Evolutionary conservation across 2,329 filamentous ascomycete genomes (phyloP).

Genomic region (Alternaria novae-zelandiae): DNA sequence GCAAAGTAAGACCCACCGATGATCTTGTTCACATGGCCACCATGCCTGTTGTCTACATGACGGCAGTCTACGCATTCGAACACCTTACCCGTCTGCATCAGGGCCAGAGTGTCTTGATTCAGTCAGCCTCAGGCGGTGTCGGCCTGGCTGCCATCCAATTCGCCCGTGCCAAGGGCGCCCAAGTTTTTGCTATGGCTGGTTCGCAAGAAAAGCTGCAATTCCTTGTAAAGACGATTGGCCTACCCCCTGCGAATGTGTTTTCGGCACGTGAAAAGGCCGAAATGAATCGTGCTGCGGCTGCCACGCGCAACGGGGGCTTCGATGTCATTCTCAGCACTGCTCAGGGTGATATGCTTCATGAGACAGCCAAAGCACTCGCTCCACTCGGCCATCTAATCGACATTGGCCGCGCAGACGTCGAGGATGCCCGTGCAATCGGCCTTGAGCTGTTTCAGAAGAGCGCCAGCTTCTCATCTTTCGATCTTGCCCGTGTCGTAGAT

Average conservation of each 20-base stretch:
- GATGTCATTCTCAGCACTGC: constrained; percentile 39
- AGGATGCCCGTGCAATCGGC: constrained; percentile 6
- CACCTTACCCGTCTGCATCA: constrained; percentile 1
- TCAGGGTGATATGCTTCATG: not conserved
- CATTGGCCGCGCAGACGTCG: constrained; percentile 24
- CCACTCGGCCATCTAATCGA: constrained; percentile 46
- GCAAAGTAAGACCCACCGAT: constrained; percentile 9
- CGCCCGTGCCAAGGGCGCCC: constrained; percentile 16
- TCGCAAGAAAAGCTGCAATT: constrained; percentile 20
- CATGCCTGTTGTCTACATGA: constrained; percentile 9
- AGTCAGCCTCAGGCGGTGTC: constrained; percentile 19
- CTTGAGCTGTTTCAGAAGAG: constrained; percentile 25
- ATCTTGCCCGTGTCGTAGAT: constrained; percentile 14
- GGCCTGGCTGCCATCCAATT: constrained; percentile 31
- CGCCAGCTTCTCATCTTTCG: constrained; percentile 31
- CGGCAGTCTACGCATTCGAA: constrained; percentile 9
- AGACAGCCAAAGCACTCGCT: constrained; percentile 17
- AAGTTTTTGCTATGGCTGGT: constrained; percentile 35
- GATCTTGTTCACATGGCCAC: constrained; percentile 21
- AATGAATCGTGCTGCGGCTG: not conserved
- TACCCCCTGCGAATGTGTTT: not conserved
- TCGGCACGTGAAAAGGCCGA: constrained; percentile 12
- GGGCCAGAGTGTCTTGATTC: constrained; percentile 21
- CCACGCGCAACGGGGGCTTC: constrained; percentile 33
- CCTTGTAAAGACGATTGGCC: not conserved